Base-by-base conservation (phyloP, 306 rosid species). In the Begonia fuchsioides region DNA sequence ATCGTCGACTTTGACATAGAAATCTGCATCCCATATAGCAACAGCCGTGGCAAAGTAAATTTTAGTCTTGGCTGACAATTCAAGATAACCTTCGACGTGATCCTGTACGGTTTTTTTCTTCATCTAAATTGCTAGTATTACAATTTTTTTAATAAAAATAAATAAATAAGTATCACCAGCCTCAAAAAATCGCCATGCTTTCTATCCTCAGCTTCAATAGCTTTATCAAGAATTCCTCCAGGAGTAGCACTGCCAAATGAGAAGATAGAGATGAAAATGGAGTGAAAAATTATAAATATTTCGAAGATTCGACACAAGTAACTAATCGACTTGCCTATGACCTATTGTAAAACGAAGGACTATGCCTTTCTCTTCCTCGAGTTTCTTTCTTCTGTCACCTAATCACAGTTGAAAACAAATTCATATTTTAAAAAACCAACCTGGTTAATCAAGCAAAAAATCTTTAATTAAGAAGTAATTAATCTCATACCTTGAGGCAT, bases 71-170 rank as follows among this genome's bases (percentile, higher is more conserved):
- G 75, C 82, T 55, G 82, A 76, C 47, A 76, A 68, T 52, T 76
- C 82, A 6, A 72, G 82, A 61, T 76, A 76, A 39, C 82, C 82
- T 53, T 76, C 82, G 26, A 76, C 75, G 41, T 76, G 82, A 19
- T 72, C 82, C 82, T 76, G 64, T 26, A 26, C 8, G 7, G 35
- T 26, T 26, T 26, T 26, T 26, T 26, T 26, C 8, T 26, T 26
- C 35, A 26, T 26, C 35, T 26, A 26, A 26, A 26, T 26, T 9
- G 4, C 10, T 17, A 47, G 40, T 44, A 43, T 15, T 11, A 13
- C 39, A 12, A 32, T 9, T 15, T n/a, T 26, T n/a, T 12, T 3
- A 17, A 44, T 11, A 26, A n/a, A 11, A 44, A 4, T 14, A 14
- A 17, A 26, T n/a, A n/a, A 18, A 39, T 43, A 58, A 63, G 15